A percentile compares a stretch with the other conserved stretches of the same genome.
Conservation (phyloP, 495 filamentous ascomycete species). For the Platismatia glauca region DNA sequence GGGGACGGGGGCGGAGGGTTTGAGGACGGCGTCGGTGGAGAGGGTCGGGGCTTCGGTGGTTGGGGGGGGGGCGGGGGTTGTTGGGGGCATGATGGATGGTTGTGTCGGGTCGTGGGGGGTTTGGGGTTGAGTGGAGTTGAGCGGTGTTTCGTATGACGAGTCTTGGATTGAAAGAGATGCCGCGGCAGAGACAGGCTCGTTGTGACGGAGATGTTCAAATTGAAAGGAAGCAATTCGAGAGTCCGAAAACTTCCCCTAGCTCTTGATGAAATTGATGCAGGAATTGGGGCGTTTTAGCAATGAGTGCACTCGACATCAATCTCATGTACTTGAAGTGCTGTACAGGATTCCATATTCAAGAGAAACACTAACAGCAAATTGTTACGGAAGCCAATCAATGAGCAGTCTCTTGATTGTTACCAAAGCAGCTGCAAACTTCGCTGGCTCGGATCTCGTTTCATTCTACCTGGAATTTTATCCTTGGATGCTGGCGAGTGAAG, state of each 20-base stretch:
- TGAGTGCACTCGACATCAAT: too few relatives aligned
- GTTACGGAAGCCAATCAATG: neutral
- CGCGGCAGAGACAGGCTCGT: too few relatives aligned
- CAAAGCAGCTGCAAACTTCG: neutral
- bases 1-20: constrained; percentile 76
- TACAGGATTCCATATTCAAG: neutral
- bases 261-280: too few relatives aligned
- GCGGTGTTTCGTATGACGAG: neutral
- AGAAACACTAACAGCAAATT: neutral
- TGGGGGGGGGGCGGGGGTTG: too few relatives aligned
- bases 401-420: neutral
- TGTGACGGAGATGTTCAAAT: too few relatives aligned
- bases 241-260: neutral
- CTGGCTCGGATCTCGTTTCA: neutral
- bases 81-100: neutral
- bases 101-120: fast-evolving
- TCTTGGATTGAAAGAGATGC: neutral
- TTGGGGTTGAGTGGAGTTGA: neutral
- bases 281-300: too few relatives aligned
- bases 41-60: constrained; percentile 42
- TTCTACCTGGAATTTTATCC: neutral
- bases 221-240: too few relatives aligned
- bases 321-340: neutral
- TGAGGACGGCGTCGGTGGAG: constrained; percentile 79
- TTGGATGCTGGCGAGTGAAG: neutral